A percentile compares a stretch with the other conserved stretches of the same genome.
phyloP scores from a whole-genome alignment of 108 stramenopile genomes.

The Craspedostauros australis region DNA sequence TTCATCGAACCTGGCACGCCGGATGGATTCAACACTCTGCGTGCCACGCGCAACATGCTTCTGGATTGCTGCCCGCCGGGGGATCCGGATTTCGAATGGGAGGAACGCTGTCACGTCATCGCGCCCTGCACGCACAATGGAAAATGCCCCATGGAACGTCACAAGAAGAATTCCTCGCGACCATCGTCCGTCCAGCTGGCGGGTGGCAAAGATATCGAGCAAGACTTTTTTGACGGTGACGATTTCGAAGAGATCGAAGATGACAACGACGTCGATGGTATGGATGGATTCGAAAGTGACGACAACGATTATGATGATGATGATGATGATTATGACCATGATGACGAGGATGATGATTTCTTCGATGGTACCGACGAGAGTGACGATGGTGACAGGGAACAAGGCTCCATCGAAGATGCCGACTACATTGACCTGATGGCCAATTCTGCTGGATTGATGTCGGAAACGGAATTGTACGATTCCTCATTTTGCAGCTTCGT shows the following conservation, averaged over 20 bases:
- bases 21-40: conserved; percentile 72
- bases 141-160: conserved; percentile 67
- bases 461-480: conserved; percentile 53
- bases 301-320: conserved; percentile 27
- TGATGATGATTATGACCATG: conserved; percentile 16
- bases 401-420: conserved; percentile 15
- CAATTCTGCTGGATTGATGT: neutral
- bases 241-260: too few relatives aligned
- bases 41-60: conserved; percentile 71
- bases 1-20: conserved; percentile 84
- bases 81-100: conserved; percentile 27
- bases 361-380: too few relatives aligned
- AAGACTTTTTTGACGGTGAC: conserved; percentile 6
- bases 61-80: conserved; percentile 71
- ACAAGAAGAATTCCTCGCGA: conserved; percentile 48
- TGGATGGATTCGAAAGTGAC: conserved; percentile 16
- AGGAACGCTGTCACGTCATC: conserved; percentile 63
- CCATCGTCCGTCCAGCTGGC: conserved; percentile 26
- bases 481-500: conserved; percentile 80
- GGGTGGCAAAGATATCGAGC: conserved; percentile 33
- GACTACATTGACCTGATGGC: conserved; percentile 20
- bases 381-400: conserved; percentile 25
- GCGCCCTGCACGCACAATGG: conserved; percentile 85
- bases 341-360: too few relatives aligned
- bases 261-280: conserved; percentile 18